Evolutionary conservation across 2,329 filamentous ascomycete genomes (phyloP).

Genomic region (Xylaria sp.): DNA sequence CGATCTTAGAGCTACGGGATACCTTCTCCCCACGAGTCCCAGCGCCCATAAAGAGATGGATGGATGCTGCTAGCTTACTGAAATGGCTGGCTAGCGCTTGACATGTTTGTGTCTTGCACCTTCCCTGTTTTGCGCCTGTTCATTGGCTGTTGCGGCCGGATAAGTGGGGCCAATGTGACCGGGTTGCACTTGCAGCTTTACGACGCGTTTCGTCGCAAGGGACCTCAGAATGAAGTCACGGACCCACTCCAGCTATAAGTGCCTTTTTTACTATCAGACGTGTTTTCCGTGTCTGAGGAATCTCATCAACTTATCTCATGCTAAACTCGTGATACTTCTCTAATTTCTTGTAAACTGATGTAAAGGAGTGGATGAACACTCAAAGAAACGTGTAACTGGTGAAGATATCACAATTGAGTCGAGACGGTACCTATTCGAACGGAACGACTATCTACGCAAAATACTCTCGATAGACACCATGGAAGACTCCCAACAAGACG

Average conservation of each 20-base stretch:
- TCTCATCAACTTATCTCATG: not conserved
- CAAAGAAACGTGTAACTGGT: no score
- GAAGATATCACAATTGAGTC: not conserved
- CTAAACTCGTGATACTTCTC: not conserved
- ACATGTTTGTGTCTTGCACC: not conserved
- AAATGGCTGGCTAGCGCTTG: constrained; percentile 8
- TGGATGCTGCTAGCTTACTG: constrained; percentile 10
- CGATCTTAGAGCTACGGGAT: no score
- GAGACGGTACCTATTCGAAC: not conserved
- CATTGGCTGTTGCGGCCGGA: constrained; percentile 16
- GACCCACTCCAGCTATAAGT: not conserved
- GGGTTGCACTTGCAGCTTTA: not conserved
- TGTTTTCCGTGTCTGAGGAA: not conserved
- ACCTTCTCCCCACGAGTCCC: no score
- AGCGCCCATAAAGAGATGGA: not conserved
- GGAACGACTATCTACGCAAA: not conserved
- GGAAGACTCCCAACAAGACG: constrained; percentile 38
- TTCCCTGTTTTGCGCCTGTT: constrained; percentile 15
- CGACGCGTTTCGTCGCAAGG: constrained; percentile 19
- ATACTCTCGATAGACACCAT: constrained; percentile 15
- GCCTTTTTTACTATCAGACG: not conserved
- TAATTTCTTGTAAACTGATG: no score
- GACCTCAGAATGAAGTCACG: not conserved
- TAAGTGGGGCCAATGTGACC: constrained; percentile 11
- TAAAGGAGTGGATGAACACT: no score